phyloP scores from a whole-genome alignment of 192 early-diverging fungal genomes.

The Entrophospora sp. region DNA sequence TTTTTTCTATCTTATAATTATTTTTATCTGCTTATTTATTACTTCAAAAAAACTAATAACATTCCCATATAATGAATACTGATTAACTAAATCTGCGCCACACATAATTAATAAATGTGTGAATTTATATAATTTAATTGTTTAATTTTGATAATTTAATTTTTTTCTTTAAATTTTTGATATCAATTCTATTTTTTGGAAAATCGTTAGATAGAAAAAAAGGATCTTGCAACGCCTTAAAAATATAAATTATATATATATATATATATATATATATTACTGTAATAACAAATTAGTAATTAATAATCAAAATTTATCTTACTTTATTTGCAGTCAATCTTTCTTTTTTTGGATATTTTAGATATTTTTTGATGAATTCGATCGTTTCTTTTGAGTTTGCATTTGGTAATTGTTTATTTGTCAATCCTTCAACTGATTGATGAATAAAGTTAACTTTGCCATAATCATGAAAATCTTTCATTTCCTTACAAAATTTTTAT shows the following conservation, averaged over 20 bases:
- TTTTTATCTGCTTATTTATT: too few relatives aligned
- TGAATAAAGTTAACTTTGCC: conserved; percentile 3
- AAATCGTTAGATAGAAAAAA: background rate
- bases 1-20: too few relatives aligned
- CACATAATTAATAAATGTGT: too few relatives aligned
- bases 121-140: too few relatives aligned
- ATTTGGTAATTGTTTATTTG: background rate
- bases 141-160: too few relatives aligned
- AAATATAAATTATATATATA: too few relatives aligned
- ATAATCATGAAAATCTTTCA: conserved; percentile 9
- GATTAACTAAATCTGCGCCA: too few relatives aligned
- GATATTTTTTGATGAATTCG: conserved; percentile 6
- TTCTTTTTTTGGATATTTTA: background rate
- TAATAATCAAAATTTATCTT: background rate
- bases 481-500: too few relatives aligned
- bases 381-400: background rate
- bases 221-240: background rate
- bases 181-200: background rate
- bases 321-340: background rate
- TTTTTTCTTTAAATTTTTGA: too few relatives aligned
- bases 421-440: background rate
- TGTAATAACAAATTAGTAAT: background rate
- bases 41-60: too few relatives aligned
- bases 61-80: too few relatives aligned
- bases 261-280: background rate